phyloP scores from a whole-genome alignment of 192 early-diverging fungal genomes.

The Gigaspora rosea region DNA sequence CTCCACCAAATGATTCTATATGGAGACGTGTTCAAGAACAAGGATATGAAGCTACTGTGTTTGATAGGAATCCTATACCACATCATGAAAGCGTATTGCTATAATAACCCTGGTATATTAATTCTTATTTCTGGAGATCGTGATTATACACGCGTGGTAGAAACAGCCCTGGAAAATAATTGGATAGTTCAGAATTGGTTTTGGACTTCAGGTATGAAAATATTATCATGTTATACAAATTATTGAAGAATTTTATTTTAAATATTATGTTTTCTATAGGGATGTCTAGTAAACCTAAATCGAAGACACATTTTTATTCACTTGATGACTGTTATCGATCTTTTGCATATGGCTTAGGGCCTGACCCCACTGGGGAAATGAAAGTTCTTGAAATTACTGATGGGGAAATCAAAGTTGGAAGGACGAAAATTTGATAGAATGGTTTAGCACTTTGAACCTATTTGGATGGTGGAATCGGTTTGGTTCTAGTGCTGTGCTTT shows the following conservation, averaged over 20 bases:
- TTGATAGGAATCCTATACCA: background rate
- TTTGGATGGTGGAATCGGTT: constrained; percentile 7
- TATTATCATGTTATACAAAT: constrained; percentile 5
- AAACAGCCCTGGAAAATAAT: constrained; percentile 3
- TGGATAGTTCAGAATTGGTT: background rate
- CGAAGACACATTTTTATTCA: background rate
- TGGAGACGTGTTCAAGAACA: background rate
- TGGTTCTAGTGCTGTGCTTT: background rate
- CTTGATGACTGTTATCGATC: constrained; percentile 20
- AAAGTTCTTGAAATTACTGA: constrained; percentile 20
- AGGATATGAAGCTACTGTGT: background rate
- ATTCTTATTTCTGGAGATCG: background rate
- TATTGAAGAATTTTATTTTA: background rate
- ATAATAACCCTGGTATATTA: constrained; percentile 1
- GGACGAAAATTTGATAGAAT: constrained; percentile 4
- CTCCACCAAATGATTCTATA: constrained; percentile 3
- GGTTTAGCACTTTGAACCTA: constrained; percentile 9
- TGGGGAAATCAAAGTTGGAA: background rate
- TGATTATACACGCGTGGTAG: background rate
- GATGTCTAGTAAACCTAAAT: background rate
- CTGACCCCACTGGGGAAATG: background rate
- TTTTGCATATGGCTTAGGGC: background rate
- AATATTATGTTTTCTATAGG: constrained; percentile 10
- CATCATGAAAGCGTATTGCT: background rate
- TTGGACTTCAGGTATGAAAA: constrained; percentile 7